A percentile compares a stretch with the other conserved stretches of the same genome.
These are phyloP conservation scores for Kurtzmaniella quercitrusa DNA, from an alignment of 1,139 yeast genomes.

Conservation along the genomic window DNA sequence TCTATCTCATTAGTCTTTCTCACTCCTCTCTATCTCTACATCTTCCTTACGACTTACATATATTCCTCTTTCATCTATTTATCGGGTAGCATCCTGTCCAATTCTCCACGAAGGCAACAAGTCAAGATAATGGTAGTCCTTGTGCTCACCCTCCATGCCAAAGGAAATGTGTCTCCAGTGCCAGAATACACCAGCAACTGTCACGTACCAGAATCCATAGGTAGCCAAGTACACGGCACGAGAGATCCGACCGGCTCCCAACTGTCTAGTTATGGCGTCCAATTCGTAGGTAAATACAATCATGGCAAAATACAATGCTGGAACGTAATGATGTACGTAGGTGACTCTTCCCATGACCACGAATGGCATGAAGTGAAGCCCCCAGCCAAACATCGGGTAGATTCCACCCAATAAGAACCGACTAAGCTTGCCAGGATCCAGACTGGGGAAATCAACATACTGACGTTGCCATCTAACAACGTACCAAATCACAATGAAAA, in stretches of 20 bases:
- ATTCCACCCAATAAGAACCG: constrained; percentile 71
- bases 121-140: constrained; percentile 65
- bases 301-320: constrained; percentile 94
- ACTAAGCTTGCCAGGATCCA: constrained; percentile 26
- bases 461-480: constrained; percentile 95
- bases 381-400: constrained; percentile 91
- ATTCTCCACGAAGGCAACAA: constrained; percentile 73
- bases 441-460: constrained; percentile 56
- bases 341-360: constrained; percentile 96
- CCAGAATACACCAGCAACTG: constrained; percentile 65
- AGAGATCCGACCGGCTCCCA: constrained; percentile 22
- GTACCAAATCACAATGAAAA: constrained; percentile 50
- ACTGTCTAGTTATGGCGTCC: constrained; percentile 53
- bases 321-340: constrained; percentile 94
- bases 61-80: not conserved
- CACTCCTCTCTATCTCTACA: not conserved
- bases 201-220: constrained; percentile 45
- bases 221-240: constrained; percentile 26
- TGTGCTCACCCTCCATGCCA: constrained; percentile 85
- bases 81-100: constrained; percentile 31
- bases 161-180: constrained; percentile 74
- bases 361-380: constrained; percentile 86
- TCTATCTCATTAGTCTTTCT: not conserved
- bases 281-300: constrained; percentile 71
- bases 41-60: not conserved